These are phyloP conservation scores for Fonsecaea nubica DNA, from an alignment of 2,329 filamentous ascomycete genomes.

Conservation along the genomic window DNA sequence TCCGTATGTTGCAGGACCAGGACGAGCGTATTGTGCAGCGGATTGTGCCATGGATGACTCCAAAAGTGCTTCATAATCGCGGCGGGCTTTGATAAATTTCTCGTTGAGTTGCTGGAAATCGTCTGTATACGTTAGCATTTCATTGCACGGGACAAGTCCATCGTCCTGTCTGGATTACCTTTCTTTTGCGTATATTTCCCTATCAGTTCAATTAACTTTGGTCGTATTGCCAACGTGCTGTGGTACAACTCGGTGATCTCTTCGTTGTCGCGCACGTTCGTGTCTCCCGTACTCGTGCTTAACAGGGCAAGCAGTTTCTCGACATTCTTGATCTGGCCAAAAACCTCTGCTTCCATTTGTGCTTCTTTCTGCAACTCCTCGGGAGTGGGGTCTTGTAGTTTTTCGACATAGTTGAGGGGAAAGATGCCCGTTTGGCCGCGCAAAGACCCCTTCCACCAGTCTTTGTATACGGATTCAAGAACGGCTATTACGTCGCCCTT, in stretches of 20 bases:
- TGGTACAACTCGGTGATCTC: conserved; percentile 93
- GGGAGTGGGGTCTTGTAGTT: conserved; percentile 89
- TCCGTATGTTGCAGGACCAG: conserved; percentile 45
- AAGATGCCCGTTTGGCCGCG: conserved; percentile 97
- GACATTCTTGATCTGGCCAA: conserved; percentile 77
- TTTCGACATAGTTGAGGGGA: conserved; percentile 98
- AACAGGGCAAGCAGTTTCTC: conserved; percentile 85
- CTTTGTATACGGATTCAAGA: conserved; percentile 96
- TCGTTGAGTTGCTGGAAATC: conserved; percentile 98
- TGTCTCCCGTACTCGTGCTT: conserved; percentile 81
- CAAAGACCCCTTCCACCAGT: conserved; percentile 98
- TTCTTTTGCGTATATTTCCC: conserved; percentile 99
- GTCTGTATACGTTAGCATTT: conserved; percentile 62
- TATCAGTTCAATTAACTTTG: conserved; percentile 96
- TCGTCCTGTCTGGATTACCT: conserved; percentile 61
- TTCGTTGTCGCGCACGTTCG: conserved; percentile 90
- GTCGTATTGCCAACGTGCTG: conserved; percentile 89
- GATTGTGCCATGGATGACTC: conserved; percentile 97
- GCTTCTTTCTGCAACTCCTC: conserved; percentile 95
- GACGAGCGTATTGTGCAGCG: conserved; percentile 61
- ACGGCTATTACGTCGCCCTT: conserved; percentile 98
- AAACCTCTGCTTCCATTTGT: conserved; percentile 87
- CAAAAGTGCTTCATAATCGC: conserved; percentile 94
- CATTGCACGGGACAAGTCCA: neutral
- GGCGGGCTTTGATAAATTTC: conserved; percentile 97